Evolutionary conservation across 169 alveolate genomes (phyloP), one percentile per base, ranked within the genome.

Genomic region (Plasmodium gonderi): DNA sequence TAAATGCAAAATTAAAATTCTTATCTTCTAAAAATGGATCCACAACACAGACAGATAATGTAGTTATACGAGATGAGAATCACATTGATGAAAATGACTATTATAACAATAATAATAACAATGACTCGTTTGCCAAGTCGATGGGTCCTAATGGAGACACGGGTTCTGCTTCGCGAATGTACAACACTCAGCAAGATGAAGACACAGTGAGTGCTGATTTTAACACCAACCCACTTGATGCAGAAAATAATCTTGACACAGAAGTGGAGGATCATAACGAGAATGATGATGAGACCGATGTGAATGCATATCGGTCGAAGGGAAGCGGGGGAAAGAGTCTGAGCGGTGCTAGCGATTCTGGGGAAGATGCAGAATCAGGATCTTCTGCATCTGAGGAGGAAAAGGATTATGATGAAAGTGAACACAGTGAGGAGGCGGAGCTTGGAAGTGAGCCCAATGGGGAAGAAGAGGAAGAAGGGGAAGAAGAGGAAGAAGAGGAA

Each of bases 401-500:
- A 1, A 91, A 64, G 14, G 97, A 95, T 49, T 96, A 95, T 6
- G 96, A 92, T 49, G 97, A 97, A 3, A 97, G 95, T 44, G 97
- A 91, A 42, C 76, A 87, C 26, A 96, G 82, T 17, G 96, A 93
- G 9, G 91, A 75, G 20, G 80, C n/a, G n/a, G n/a, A n/a, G n/a
- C n/a, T n/a, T n/a, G n/a, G n/a, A n/a, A n/a, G n/a, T n/a, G n/a
- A n/a, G n/a, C n/a, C n/a, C n/a, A n/a, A 65, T 12, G 1, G 6
- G 12, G 65, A 78, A 31, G 65, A 44, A 14, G 69, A 9, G 14
- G 14, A 14, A 31, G 9, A 0, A 12, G 64, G n/a, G 11, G 64
- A 47, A 11, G 65, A 49, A 49, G 26, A 8, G 49, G 91, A 79
- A 3, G 64, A 74, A 23, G 75, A 85, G 47, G 91, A 82, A 68